These are phyloP conservation scores for Ogataea parapolymorpha DNA, from an alignment of 805 yeast genomes.

Conservation along the genomic window DNA sequence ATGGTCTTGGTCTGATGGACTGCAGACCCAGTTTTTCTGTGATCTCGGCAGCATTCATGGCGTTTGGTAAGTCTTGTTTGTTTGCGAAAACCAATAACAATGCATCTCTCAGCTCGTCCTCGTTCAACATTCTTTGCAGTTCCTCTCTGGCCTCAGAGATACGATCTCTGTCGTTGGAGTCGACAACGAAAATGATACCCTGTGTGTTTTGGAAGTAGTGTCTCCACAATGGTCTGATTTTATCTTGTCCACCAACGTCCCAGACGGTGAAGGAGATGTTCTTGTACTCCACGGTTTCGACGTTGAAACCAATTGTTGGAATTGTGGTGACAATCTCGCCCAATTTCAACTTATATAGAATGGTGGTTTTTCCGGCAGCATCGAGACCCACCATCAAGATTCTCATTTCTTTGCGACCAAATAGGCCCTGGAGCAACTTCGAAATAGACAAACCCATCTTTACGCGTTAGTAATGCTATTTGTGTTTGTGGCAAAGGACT, in stretches of 20 bases:
- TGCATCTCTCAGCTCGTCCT: slow-evolving; percentile 97
- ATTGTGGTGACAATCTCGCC: slow-evolving; percentile 96
- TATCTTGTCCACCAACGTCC: slow-evolving; percentile 99
- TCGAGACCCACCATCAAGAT: slow-evolving; percentile 97
- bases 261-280: slow-evolving; percentile 95
- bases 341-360: slow-evolving; percentile 87
- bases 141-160: slow-evolving; percentile 97
- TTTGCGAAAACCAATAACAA: slow-evolving; percentile 93
- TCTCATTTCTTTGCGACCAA: slow-evolving; percentile 98
- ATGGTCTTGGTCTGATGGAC: slow-evolving; percentile 96
- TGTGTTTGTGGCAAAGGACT: slow-evolving; percentile 1
- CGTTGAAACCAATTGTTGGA: slow-evolving; percentile 97
- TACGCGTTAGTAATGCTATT: slow-evolving; percentile 7
- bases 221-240: slow-evolving; percentile 98
- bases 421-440: slow-evolving; percentile 88
- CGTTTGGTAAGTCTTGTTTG: slow-evolving; percentile 98
- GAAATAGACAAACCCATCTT: slow-evolving; percentile 94
- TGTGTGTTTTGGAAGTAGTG: slow-evolving; percentile 98
- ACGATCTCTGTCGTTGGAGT: slow-evolving; percentile 97
- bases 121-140: slow-evolving; percentile 96
- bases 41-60: slow-evolving; percentile 98
- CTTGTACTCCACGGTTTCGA: slow-evolving; percentile 95
- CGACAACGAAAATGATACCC: slow-evolving; percentile 97
- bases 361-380: slow-evolving; percentile 98
- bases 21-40: slow-evolving; percentile 96